Conservation (phyloP, 2,329 filamentous ascomycete genomes). For the Lachnellula suecica region DNA sequence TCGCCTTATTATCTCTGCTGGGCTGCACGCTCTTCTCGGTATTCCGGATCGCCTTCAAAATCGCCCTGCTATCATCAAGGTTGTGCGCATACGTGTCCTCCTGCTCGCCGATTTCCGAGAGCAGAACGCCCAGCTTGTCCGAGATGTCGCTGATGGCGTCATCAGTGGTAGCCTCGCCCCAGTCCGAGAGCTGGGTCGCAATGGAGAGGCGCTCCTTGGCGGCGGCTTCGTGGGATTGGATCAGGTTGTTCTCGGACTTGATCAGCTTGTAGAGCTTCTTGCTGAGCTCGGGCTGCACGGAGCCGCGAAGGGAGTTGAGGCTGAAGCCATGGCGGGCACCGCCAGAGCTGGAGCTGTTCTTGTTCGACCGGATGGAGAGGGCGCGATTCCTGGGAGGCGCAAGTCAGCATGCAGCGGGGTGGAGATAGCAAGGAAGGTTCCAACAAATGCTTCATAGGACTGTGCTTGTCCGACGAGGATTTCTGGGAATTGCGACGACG, state of each 20-base stretch:
- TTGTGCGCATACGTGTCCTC: conserved; percentile 86
- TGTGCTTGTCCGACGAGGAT: conserved; percentile 13
- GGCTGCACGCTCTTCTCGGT: conserved; percentile 95
- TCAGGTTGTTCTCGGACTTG: conserved; percentile 90
- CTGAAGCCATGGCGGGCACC: conserved; percentile 74
- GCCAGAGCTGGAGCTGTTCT: conserved; percentile 33
- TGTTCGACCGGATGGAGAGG: conserved; percentile 67
- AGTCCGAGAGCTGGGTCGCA: conserved; percentile 89
- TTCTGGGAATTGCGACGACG: conserved; percentile 19
- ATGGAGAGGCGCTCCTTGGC: conserved; percentile 82
- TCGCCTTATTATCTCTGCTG: conserved; percentile 79
- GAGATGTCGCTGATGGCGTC: conserved; percentile 85
- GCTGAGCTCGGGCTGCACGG: conserved; percentile 82
- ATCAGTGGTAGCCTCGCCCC: conserved; percentile 90
- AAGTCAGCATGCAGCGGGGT: conserved; percentile 2
- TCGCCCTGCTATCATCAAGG: conserved; percentile 77
- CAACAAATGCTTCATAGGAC: conserved; percentile 11
- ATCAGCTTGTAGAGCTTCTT: conserved; percentile 88
- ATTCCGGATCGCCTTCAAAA: conserved; percentile 91
- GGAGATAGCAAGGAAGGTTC: not conserved
- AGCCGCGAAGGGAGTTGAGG: conserved; percentile 81
- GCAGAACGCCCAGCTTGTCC: conserved; percentile 91
- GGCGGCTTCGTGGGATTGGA: conserved; percentile 80
- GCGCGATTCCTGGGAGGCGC: conserved; percentile 63
- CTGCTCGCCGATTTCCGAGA: conserved; percentile 91